Percentiles rank a stretch among this genome's conserved stretches.
Conservation (phyloP, 208 protist genomes). For the Angomonas deanei region DNA sequence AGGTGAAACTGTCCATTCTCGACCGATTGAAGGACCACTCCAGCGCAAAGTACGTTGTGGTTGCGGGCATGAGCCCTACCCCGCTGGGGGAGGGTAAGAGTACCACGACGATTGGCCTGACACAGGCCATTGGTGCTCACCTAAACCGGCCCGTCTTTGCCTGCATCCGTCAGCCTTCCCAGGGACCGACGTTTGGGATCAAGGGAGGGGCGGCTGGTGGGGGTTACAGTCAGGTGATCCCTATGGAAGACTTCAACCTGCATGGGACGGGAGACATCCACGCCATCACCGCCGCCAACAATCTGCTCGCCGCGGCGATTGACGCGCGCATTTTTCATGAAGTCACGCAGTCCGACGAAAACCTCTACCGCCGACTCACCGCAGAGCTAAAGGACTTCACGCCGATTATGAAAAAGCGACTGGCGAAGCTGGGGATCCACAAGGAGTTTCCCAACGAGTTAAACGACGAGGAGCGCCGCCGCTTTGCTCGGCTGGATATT, state of each 20-base stretch:
- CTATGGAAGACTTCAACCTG: conserved; percentile 98
- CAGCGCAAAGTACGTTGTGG: conserved; percentile 96
- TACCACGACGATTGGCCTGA: conserved; percentile 96
- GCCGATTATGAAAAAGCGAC: conserved; percentile 85
- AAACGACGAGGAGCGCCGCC: conserved; percentile 74
- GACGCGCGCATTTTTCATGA: conserved; percentile 97
- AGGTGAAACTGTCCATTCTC: conserved; percentile 82
- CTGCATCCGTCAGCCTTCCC: conserved; percentile 96
- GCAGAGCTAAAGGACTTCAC: conserved; percentile 81
- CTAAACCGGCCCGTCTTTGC: conserved; percentile 90
- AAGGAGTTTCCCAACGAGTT: conserved; percentile 89
- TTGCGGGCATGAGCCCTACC: conserved; percentile 91
- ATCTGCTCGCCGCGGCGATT: conserved; percentile 95
- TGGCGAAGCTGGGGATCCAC: conserved; percentile 92
- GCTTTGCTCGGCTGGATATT: conserved; percentile 95
- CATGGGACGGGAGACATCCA: conserved; percentile 98
- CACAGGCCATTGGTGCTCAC: conserved; percentile 96
- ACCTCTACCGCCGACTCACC: conserved; percentile 83
- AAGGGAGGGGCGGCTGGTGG: conserved; percentile 97
- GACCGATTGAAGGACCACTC: conserved; percentile 71
- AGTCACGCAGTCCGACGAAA: conserved; percentile 85
- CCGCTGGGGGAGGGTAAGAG: conserved; percentile 97
- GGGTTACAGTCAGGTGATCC: conserved; percentile 96
- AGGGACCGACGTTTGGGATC: conserved; percentile 96
- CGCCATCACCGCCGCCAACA: conserved; percentile 97